Evolutionary conservation across 148 eudicot species (phyloP).

Genomic region (Oxyria digyna): DNA sequence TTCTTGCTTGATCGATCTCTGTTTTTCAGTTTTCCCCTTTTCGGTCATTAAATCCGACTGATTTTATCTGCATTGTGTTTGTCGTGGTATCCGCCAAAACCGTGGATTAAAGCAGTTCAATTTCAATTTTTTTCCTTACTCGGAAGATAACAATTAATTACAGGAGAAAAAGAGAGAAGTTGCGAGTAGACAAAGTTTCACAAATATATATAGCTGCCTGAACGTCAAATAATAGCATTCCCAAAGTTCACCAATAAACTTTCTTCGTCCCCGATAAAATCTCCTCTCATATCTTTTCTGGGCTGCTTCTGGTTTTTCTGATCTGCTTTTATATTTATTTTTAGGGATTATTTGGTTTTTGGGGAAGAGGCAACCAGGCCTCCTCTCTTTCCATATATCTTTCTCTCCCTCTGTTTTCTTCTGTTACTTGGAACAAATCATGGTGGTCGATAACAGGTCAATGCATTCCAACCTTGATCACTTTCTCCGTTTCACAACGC

Average conservation of each 20-base stretch:
- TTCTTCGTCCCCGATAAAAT: not conserved
- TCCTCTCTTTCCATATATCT: slow-evolving; percentile 10
- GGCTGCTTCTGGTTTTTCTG: slow-evolving; percentile 4
- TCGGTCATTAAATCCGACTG: not conserved
- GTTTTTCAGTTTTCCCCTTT: not conserved
- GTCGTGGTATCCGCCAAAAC: not conserved
- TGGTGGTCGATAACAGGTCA: slow-evolving; percentile 42
- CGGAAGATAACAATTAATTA: not conserved
- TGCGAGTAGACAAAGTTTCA: slow-evolving; percentile 4
- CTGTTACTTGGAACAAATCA: slow-evolving; percentile 10
- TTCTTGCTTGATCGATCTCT: slow-evolving; percentile 3
- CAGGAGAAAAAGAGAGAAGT: slow-evolving; percentile 5
- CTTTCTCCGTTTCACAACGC: slow-evolving; percentile 72
- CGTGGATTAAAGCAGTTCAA: not conserved
- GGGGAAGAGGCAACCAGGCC: not conserved
- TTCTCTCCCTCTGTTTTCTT: slow-evolving; percentile 5
- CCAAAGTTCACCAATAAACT: not conserved
- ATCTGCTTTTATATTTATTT: slow-evolving; percentile 3
- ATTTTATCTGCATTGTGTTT: not conserved
- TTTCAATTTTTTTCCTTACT: not conserved
- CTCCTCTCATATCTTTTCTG: not conserved
- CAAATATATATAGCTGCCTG: slow-evolving; percentile 1
- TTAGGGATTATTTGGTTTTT: slow-evolving; percentile 2
- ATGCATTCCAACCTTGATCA: slow-evolving; percentile 50
- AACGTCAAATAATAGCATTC: slow-evolving; percentile 7